phyloP scores from a whole-genome alignment of 2,329 filamentous ascomycete species.

The Arthroderma uncinatum region DNA sequence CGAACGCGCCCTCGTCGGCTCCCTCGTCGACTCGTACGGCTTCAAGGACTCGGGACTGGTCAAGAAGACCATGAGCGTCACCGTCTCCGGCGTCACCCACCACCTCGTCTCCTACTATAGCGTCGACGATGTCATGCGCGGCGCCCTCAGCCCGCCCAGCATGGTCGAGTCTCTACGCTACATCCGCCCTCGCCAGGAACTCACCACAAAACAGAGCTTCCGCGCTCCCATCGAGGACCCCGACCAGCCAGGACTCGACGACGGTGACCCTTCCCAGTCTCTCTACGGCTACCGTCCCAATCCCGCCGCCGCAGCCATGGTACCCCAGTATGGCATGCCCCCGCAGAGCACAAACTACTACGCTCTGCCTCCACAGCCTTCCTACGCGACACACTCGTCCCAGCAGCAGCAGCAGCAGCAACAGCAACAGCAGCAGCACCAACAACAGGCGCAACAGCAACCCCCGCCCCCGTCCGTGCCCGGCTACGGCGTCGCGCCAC shows the following conservation, averaged over 20 bases:
- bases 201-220: constrained; percentile 55
- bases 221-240: constrained; percentile 53
- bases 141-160: constrained; percentile 48
- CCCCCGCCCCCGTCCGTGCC: constrained; percentile 24
- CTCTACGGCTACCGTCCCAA: constrained; percentile 28
- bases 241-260: constrained; percentile 28
- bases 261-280: neutral
- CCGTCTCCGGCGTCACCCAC: constrained; percentile 61
- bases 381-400: constrained; percentile 20
- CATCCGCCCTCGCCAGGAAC: constrained; percentile 46
- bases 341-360: constrained; percentile 29
- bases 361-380: constrained; percentile 21
- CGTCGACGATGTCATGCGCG: constrained; percentile 61
- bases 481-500: constrained; percentile 24
- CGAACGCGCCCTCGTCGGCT: constrained; percentile 59
- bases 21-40: constrained; percentile 76
- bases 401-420: neutral
- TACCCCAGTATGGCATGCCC: constrained; percentile 29
- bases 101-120: constrained; percentile 86
- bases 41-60: constrained; percentile 75
- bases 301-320: constrained; percentile 18
- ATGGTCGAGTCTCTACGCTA: constrained; percentile 42
- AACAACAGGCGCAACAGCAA: constrained; percentile 20
- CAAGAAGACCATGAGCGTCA: constrained; percentile 86
- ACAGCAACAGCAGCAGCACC: neutral